phyloP scores from a whole-genome alignment of 2,329 filamentous ascomycete genomes.

The Karstenula rhodostoma region DNA sequence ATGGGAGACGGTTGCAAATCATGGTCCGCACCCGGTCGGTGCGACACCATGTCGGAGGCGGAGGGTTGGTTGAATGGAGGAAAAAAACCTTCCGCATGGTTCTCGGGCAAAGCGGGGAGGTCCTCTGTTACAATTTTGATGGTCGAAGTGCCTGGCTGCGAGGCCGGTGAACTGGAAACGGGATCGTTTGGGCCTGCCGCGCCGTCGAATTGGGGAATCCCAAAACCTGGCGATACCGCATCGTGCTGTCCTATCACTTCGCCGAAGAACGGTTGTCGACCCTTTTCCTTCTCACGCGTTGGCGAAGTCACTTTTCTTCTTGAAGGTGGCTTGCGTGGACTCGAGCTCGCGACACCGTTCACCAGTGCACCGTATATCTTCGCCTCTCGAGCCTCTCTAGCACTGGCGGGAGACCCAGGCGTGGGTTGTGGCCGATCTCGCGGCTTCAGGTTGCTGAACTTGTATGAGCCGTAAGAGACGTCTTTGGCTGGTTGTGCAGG shows the following conservation, averaged over 20 bases:
- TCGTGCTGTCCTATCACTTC: constrained; percentile 46
- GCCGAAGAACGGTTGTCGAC: constrained; percentile 46
- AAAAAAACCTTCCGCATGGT: constrained; percentile 1
- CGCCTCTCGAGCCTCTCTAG: constrained; percentile 36
- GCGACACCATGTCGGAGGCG: constrained; percentile 28
- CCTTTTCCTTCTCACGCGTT: constrained; percentile 31
- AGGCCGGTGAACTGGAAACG: constrained; percentile 16
- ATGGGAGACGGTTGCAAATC: constrained; percentile 22
- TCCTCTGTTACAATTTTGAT: constrained; percentile 20
- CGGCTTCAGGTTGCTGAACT: constrained; percentile 47
- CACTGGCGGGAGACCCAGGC: constrained; percentile 36
- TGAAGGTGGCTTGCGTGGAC: constrained; percentile 34
- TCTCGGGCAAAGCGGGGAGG: constrained; percentile 11
- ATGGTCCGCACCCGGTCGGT: constrained; percentile 24
- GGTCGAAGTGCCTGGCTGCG: constrained; percentile 18
- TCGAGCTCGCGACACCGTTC: constrained; percentile 36
- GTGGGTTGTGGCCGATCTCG: constrained; percentile 47
- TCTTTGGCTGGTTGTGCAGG: constrained; percentile 40
- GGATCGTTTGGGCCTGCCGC: constrained; percentile 19
- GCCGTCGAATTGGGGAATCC: constrained; percentile 39
- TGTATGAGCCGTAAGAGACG: constrained; percentile 43
- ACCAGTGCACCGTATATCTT: constrained; percentile 7
- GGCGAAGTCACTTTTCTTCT: constrained; percentile 36
- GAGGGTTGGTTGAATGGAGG: constrained; percentile 30
- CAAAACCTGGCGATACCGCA: constrained; percentile 41